Evolutionary conservation across 805 yeast genomes (phyloP).

Genomic region (Candida dendrica): DNA sequence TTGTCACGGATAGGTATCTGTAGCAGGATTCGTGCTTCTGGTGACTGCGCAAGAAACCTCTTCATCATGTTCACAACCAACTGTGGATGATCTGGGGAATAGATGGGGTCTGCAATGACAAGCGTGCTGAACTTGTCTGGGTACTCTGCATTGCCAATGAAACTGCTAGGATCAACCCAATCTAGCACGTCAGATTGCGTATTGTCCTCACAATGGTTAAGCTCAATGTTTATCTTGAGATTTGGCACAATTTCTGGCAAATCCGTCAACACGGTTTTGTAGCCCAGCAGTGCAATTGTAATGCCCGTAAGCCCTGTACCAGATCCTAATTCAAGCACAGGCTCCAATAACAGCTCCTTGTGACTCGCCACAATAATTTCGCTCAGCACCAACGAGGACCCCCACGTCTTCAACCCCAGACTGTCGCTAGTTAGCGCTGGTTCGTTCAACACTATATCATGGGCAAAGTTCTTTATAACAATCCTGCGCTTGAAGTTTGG

Average conservation of each 20-base stretch:
- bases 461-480: conserved; percentile 30
- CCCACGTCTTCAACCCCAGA: conserved; percentile 94
- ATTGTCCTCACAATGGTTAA: conserved; percentile 35
- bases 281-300: conserved; percentile 48
- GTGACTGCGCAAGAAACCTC: conserved; percentile 30
- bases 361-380: conserved; percentile 36
- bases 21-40: conserved; percentile 44
- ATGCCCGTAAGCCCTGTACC: conserved; percentile 94
- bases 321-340: conserved; percentile 67
- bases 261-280: conserved; percentile 51
- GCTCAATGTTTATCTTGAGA: conserved; percentile 45
- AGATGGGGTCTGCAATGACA: conserved; percentile 82
- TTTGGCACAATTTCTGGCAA: conserved; percentile 72
- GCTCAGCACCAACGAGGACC: conserved; percentile 72
- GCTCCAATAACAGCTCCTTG: conserved; percentile 19
- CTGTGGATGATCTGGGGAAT: conserved; percentile 73
- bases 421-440: conserved; percentile 85
- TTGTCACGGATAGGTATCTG: conserved; percentile 70
- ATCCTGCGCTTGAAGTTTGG: conserved; percentile 65
- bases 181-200: conserved; percentile 51
- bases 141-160: conserved; percentile 25
- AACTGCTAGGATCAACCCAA: conserved; percentile 60
- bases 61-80: conserved; percentile 60
- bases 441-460: conserved; percentile 44
- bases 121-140: conserved; percentile 44